These are phyloP conservation scores for Arxiozyma heterogenica DNA, from an alignment of 1,139 yeast genomes.

Conservation along the genomic window DNA sequence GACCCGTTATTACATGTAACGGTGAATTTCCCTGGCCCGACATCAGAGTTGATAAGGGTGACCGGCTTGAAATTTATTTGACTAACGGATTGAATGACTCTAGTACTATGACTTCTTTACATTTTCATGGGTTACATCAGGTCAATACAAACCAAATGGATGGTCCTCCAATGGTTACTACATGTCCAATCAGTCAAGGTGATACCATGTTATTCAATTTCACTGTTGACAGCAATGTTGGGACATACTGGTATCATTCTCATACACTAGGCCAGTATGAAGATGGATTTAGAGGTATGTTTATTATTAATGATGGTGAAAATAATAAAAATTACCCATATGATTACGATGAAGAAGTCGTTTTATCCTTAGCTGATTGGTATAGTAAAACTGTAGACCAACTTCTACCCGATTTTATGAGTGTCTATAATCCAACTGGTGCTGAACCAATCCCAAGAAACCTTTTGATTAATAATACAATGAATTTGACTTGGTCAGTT, in stretches of 20 bases:
- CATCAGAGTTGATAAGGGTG: conserved; percentile 63
- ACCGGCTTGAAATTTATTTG: conserved; percentile 58
- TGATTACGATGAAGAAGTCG: conserved; percentile 65
- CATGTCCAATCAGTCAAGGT: conserved; percentile 80
- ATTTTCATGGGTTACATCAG: conserved; percentile 89
- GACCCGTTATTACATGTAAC: conserved; percentile 72
- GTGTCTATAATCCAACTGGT: conserved; percentile 81
- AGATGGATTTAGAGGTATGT: conserved; percentile 81
- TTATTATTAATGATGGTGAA: conserved; percentile 52
- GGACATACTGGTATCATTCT: conserved; percentile 93
- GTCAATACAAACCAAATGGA: conserved; percentile 66
- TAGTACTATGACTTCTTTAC: conserved; percentile 55
- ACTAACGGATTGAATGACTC: conserved; percentile 58
- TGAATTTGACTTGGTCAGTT: conserved; percentile 59
- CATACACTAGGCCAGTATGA: conserved; percentile 81
- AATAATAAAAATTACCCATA: conserved; percentile 38
- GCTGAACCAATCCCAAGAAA: conserved; percentile 92
- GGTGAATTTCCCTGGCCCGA: conserved; percentile 82
- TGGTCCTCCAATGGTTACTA: conserved; percentile 80
- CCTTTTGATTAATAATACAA: conserved; percentile 68
- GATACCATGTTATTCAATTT: conserved; percentile 64
- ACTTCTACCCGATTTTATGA: conserved; percentile 49
- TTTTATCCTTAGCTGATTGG: conserved; percentile 72
- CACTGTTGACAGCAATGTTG: conserved; percentile 70
- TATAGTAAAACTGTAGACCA: conserved; percentile 56